Evolutionary conservation across 2,329 filamentous ascomycete genomes (phyloP), one percentile per base, ranked within the genome.

Genomic region (Gaeumannomyces sp.): DNA sequence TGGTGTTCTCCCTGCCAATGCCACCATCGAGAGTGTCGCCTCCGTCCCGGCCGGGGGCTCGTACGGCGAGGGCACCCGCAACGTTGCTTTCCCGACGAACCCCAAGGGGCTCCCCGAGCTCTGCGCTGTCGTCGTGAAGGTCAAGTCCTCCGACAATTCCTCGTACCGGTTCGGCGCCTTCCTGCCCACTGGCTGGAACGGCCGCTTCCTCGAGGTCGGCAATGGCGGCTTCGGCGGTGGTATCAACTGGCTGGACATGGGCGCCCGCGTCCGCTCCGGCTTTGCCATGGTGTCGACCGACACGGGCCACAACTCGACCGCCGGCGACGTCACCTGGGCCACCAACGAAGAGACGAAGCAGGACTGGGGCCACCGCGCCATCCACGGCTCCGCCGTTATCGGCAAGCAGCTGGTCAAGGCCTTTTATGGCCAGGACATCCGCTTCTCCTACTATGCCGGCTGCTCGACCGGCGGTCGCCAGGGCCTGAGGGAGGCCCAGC

Each of bases 401-500:
- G 79, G 79, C 7, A 86, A 86, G 71, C 59, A 75, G 60, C 72
- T 87, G 45, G 77, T 79, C 3, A 70, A 76, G n/a, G 73, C 73
- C 3, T 86, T 82, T 72, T 87, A 87, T 68, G 68, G 72, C 16
- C 64, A 70, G 11, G 69, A 72, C 0, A 77, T 79, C 31, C 73
- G 76, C 16, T 83, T 80, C 70, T 81, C 79, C 7, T 87, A 86
- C 72, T 87, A 82, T 70, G 76, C 78, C 10, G 84, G 84, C 53
- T 87, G 85, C 70, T 86, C 83, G 0, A 87, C 84, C 0, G 85
- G 85, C 29, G 85, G 85, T 0, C 76, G 85, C 0, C 84, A 88
- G 72, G 85, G 85, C 10, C 73, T 86, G 16, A 82, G 80, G 63
- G 80, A 84, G 65, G 76, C 82, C 4, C 80, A 87, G 69, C 68